Evolutionary conservation across 371 early-diverging fungal genomes (phyloP).

Genomic region (Mortierella sp.): DNA sequence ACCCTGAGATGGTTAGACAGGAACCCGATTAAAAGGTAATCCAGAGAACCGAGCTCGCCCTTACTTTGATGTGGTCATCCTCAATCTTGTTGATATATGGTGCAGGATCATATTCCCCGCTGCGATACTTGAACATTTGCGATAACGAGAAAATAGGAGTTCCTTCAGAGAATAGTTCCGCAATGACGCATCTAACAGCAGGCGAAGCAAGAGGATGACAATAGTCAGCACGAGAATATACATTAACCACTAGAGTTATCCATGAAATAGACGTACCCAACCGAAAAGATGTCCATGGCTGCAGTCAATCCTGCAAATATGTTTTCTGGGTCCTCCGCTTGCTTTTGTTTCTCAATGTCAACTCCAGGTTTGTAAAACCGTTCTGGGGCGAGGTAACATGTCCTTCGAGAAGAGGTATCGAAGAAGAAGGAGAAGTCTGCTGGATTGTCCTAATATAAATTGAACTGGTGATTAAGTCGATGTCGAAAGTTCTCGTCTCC

Average conservation of each 20-base stretch:
- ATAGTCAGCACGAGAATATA: not conserved
- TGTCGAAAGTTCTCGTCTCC: not conserved
- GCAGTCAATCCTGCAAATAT: slow-evolving; percentile 65
- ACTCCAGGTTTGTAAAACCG: slow-evolving; percentile 85
- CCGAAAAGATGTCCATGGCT: slow-evolving; percentile 93
- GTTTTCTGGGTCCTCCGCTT: slow-evolving; percentile 35
- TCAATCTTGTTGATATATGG: slow-evolving; percentile 81
- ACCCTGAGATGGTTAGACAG: not conserved
- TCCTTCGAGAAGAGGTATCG: slow-evolving; percentile 86
- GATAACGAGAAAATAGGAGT: slow-evolving; percentile 89
- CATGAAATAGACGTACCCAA: slow-evolving; percentile 73
- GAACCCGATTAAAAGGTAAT: too few species aligned
- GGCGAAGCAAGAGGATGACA: not conserved
- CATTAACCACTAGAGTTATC: not conserved
- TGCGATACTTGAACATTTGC: slow-evolving; percentile 88
- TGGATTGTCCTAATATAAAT: slow-evolving; percentile 82
- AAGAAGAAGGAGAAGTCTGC: slow-evolving; percentile 95
- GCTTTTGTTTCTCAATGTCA: slow-evolving; percentile 67
- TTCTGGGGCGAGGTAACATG: slow-evolving; percentile 96
- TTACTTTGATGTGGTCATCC: slow-evolving; percentile 79
- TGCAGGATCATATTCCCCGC: slow-evolving; percentile 78
- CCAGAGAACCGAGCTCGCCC: not conserved
- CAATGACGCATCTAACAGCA: slow-evolving; percentile 85
- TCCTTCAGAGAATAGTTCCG: slow-evolving; percentile 94
- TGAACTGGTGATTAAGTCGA: not conserved